These are phyloP conservation scores for Monosporascus sp. DNA, from an alignment of 2,329 filamentous ascomycete genomes.

Conservation along the genomic window DNA sequence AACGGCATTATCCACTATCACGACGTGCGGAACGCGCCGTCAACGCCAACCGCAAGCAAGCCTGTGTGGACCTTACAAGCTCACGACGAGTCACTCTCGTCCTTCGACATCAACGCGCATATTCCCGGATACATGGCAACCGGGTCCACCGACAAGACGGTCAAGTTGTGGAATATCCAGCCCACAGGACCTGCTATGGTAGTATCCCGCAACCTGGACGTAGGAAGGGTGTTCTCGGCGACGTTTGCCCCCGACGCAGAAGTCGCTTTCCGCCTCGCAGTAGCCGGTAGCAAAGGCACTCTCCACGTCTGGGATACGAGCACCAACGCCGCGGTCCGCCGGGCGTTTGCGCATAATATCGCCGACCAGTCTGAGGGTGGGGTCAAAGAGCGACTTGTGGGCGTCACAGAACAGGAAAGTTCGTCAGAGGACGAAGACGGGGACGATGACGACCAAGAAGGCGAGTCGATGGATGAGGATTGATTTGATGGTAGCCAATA, in stretches of 20 bases:
- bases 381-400: slow-evolving; percentile 72
- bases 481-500: slow-evolving; percentile 18
- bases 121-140: slow-evolving; percentile 93
- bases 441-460: slow-evolving; percentile 29
- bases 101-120: slow-evolving; percentile 84
- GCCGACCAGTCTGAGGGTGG: slow-evolving; percentile 50
- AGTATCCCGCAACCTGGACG: slow-evolving; percentile 82
- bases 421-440: slow-evolving; percentile 39
- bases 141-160: slow-evolving; percentile 87
- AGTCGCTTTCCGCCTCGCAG: slow-evolving; percentile 85
- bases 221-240: slow-evolving; percentile 91
- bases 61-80: slow-evolving; percentile 93
- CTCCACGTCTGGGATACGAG: slow-evolving; percentile 96
- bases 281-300: slow-evolving; percentile 88
- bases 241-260: slow-evolving; percentile 84
- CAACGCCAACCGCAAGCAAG: slow-evolving; percentile 69
- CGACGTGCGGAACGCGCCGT: slow-evolving; percentile 72
- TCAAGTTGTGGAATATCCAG: slow-evolving; percentile 94
- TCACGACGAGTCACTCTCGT: slow-evolving; percentile 85
- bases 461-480: slow-evolving; percentile 52
- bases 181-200: slow-evolving; percentile 81
- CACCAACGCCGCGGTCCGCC: slow-evolving; percentile 82
- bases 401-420: slow-evolving; percentile 62
- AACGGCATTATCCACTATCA: slow-evolving; percentile 88
- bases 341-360: slow-evolving; percentile 72